Percentiles rank a stretch among this genome's conserved stretches.
Evolutionary conservation across 140 eudicot species (phyloP).

Genomic region (Stevia rebaudiana): DNA sequence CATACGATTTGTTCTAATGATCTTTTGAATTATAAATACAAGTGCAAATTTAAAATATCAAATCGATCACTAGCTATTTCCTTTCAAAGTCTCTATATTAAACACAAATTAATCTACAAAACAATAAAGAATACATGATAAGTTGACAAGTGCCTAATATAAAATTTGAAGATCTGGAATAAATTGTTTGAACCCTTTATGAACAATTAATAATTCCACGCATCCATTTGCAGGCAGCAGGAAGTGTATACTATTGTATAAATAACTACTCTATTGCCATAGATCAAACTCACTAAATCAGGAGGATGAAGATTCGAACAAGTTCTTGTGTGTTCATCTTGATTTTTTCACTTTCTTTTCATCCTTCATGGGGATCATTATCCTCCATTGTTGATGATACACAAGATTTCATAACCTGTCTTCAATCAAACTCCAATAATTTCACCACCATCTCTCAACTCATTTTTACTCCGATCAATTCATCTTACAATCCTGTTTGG

Average conservation of each 20-base stretch:
- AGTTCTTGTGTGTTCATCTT: neutral
- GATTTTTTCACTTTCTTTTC: neutral
- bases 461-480: neutral
- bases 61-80: no score
- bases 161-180: no score
- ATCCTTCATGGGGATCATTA: neutral
- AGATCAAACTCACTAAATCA: neutral
- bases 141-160: no score
- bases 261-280: neutral
- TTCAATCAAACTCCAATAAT: slow-evolving; percentile 1
- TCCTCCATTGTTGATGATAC: neutral
- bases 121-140: no score
- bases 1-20: no score
- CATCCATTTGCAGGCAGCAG: neutral
- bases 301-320: neutral
- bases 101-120: no score
- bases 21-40: no score
- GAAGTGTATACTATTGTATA: neutral
- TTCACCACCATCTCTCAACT: neutral
- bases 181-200: no score
- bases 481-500: slow-evolving; percentile 18
- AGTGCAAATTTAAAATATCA: no score
- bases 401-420: slow-evolving; percentile 1
- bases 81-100: no score
- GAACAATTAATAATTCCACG: no score